These are phyloP conservation scores for Gentiana dahurica DNA, from an alignment of 257 asterid genomes.

Conservation along the genomic window DNA sequence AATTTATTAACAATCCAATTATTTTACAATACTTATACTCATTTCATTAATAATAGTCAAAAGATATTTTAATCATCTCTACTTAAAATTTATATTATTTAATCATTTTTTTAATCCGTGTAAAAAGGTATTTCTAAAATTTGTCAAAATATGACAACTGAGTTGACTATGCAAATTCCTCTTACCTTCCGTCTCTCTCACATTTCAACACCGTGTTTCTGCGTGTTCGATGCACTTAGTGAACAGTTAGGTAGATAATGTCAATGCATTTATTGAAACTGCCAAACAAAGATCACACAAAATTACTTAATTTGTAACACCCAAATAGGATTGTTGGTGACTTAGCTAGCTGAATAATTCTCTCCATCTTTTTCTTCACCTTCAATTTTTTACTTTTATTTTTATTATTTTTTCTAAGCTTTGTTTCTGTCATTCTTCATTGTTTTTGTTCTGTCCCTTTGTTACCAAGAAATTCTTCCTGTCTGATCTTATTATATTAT, in stretches of 20 bases:
- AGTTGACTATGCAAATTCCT: not conserved
- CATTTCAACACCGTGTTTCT: constrained; percentile 3
- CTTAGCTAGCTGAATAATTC: constrained; percentile 36
- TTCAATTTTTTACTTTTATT: not conserved
- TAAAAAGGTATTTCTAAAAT: too few relatives aligned
- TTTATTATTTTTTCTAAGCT: constrained; percentile 7
- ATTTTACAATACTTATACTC: too few relatives aligned
- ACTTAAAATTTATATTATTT: too few relatives aligned
- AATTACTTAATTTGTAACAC: constrained; percentile 8
- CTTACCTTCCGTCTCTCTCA: not conserved
- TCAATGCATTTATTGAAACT: not conserved
- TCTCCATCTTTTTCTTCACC: not conserved
- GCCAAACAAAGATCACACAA: not conserved
- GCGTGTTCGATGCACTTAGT: not conserved
- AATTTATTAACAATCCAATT: too few relatives aligned
- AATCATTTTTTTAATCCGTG: too few relatives aligned
- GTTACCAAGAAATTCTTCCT: not conserved
- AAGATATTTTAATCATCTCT: too few relatives aligned
- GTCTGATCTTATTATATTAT: constrained; percentile 4
- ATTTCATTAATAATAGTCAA: too few relatives aligned
- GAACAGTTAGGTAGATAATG: too few relatives aligned
- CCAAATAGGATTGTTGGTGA: constrained; percentile 33
- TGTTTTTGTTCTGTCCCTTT: not conserved
- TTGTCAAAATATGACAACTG: too few relatives aligned
- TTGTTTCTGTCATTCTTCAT: constrained; percentile 25